Evolutionary conservation across 805 yeast genomes (phyloP).

Genomic region (Metschnikowia peoriensis): DNA sequence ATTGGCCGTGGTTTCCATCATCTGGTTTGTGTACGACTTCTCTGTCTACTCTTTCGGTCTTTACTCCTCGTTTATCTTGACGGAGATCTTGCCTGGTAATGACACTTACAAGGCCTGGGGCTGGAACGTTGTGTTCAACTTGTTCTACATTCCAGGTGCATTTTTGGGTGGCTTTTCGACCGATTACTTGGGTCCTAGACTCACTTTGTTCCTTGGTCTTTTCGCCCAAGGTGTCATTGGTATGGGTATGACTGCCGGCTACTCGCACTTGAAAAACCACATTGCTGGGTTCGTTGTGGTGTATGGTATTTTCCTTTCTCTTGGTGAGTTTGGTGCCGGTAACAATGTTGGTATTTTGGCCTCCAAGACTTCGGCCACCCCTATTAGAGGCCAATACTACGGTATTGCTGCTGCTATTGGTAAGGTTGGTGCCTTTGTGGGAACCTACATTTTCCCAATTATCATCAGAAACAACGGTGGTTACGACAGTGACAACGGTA

Average conservation of each 20-base stretch:
- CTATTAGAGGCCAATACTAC: constrained; percentile 87
- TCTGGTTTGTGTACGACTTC: constrained; percentile 93
- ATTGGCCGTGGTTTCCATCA: constrained; percentile 61
- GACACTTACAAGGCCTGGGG: constrained; percentile 77
- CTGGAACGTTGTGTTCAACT: constrained; percentile 86
- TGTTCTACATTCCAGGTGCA: constrained; percentile 89
- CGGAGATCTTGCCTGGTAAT: constrained; percentile 53
- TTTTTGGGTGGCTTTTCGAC: constrained; percentile 79
- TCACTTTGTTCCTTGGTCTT: constrained; percentile 71
- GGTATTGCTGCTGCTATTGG: constrained; percentile 91
- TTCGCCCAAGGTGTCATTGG: constrained; percentile 75
- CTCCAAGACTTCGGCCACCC: constrained; percentile 80
- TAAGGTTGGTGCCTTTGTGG: constrained; percentile 90
- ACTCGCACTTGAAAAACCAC: constrained; percentile 52
- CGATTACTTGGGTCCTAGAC: constrained; percentile 91
- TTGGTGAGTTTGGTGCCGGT: constrained; percentile 96
- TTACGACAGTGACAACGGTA: constrained; percentile 49
- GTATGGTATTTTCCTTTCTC: constrained; percentile 81
- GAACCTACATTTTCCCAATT: constrained; percentile 84
- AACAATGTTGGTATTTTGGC: constrained; percentile 87
- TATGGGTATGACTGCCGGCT: constrained; percentile 75
- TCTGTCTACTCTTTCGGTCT: constrained; percentile 84
- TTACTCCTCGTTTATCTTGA: constrained; percentile 72
- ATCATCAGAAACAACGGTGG: constrained; percentile 59
- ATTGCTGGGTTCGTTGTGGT: constrained; percentile 81